Evolutionary conservation across 1,139 yeast species (phyloP), one percentile per base, ranked within the genome.

Genomic region (Hyphopichia buzzinii): DNA sequence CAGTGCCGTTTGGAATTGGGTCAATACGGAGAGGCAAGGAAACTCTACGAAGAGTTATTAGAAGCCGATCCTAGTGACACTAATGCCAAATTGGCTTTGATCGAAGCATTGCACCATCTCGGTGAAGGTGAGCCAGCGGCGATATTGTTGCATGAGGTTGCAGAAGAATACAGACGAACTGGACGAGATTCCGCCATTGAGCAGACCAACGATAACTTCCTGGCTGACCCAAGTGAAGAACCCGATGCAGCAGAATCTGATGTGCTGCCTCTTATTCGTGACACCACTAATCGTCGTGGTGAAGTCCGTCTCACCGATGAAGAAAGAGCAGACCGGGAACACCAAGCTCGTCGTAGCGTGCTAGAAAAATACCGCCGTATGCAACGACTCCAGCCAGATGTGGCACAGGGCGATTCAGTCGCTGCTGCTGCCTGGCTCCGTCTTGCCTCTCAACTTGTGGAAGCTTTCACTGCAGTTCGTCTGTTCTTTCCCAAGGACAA

Each of bases 381-480:
- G 55, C 64, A 70, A 26, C 65, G 84, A 36, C 72, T 84, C 37
- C 75, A 77, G 31, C 74, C 71, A 0, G 81, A 82, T 3, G 59
- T 80, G 29, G 66, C 64, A 23, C 57, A 57, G 11, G 81, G 80
- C 3, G 84, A 84, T 38, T 55, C 59, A 8, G 77, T 81, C 8
- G 88, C 94, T 4, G 77, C 81, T 0, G 68, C 75, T 11, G 79
- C 88, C 10, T 92, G 97, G 97, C 73, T 86, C 47, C 88, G 88
- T 44, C 67, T 83, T 10, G 96, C 95, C 0, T 77, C 86, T 3
- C 95, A 85, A 44, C 68, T 94, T 38, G 79, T 90, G 32, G 95
- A 87, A 51, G 79, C 86, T 45, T 90, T 92, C 54, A 77, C 84
- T 22, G 77, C 81, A 38, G 89, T 87, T 7, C 75, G 82, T 39